phyloP scores from a whole-genome alignment of 2,329 filamentous ascomycete genomes.

The Fusarium globosum region DNA sequence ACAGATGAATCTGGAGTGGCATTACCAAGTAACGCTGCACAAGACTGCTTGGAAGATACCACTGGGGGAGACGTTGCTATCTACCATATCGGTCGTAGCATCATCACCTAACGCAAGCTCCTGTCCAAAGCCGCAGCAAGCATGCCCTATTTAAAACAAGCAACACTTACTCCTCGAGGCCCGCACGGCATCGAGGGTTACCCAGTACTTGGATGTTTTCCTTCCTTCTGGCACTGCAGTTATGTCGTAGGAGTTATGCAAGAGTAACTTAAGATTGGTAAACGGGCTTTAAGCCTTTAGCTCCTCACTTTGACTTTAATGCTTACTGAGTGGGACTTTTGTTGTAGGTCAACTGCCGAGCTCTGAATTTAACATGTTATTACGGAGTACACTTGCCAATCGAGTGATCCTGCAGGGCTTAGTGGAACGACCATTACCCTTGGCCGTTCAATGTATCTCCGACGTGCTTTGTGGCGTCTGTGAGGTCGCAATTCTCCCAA shows the following conservation, averaged over 20 bases:
- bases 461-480: too few species aligned
- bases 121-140: not conserved
- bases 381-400: not conserved
- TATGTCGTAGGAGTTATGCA: not conserved
- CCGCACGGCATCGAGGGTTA: too few species aligned
- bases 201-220: accelerated
- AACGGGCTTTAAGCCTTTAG: not conserved
- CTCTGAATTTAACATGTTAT: too few species aligned
- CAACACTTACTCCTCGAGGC: not conserved
- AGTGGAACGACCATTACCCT: accelerated
- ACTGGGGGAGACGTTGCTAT: accelerated
- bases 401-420: not conserved
- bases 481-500: not conserved
- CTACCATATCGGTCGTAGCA: accelerated
- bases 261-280: too few species aligned
- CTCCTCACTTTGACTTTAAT: accelerated
- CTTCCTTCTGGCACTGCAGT: too few species aligned
- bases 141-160: accelerated
- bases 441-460: not conserved
- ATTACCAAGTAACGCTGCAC: accelerated
- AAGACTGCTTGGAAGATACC: accelerated
- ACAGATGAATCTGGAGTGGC: accelerated
- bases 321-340: not conserved
- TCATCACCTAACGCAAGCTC: not conserved
- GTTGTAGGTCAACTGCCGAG: not conserved